Base-by-base conservation (phyloP, 768 basidiomycete genomes). In the Leccinellum luteum region DNA sequence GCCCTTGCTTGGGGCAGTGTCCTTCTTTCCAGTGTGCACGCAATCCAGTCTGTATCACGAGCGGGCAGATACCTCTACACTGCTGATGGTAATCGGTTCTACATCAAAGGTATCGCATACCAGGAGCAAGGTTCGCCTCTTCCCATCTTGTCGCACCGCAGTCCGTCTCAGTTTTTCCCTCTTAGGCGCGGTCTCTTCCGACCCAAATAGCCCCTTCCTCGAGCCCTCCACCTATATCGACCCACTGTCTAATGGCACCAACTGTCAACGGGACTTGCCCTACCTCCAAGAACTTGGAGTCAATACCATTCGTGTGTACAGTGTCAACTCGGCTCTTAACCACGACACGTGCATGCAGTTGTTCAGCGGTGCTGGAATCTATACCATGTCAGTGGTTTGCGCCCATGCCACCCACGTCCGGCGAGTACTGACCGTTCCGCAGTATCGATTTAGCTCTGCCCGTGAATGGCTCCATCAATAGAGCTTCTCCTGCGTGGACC, bases 381-480 rank as follows among this genome's bases (percentile, higher is more conserved):
- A 97, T 73, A 82, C 89, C 52, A 87, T 96, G 94, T 95, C 61
- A 67, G 89, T 77, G 1, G 15, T 43, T 27, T 14, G 30, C 53
- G 50, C 52, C 38, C 60, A 51, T 27, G 28, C 6, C 28, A 28
- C 28, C 28, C 28, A 28, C 28, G 48, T 41, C 30, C 51, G 38
- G 49, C 19, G 10, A 52, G 47, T 48, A 35, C 48, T 65, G 64
- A 51, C 57, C 56, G 43, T 55, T 9, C 9, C 52, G 3, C 62
- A 97, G 94, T 60, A 83, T 98, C 57, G 94, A 97, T 69, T 79
- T 98, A 51, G 81, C 92, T 5, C 76, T 94, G 12, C 94, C 94
- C 44, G 72, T 89, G 25, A 92, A 94, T 66, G 94, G 93, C 38
- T 93, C 91, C 31, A 89, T 92, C 61, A 82, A 93, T 73, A 85